Conservation (phyloP, 2,329 filamentous ascomycete species). For the Sarocladium strictum region DNA sequence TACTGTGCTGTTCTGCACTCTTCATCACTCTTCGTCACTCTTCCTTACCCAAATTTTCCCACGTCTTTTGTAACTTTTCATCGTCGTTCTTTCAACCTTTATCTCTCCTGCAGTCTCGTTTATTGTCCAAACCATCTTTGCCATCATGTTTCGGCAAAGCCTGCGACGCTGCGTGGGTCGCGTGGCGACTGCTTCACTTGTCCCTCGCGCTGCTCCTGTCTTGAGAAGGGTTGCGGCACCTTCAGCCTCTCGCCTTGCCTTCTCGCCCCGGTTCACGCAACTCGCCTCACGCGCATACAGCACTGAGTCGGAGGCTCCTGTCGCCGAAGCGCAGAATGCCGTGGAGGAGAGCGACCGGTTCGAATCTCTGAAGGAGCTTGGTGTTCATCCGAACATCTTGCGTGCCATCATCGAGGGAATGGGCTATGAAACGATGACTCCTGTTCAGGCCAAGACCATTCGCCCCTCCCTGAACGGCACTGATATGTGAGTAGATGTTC, state of each 20-base stretch:
- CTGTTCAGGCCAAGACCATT: constrained; percentile 83
- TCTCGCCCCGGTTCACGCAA: constrained; percentile 17
- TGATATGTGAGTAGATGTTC: constrained; percentile 62
- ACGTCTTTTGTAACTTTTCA: not conserved
- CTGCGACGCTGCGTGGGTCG: constrained; percentile 32
- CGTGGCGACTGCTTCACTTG: constrained; percentile 21
- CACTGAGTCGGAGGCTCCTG: constrained; percentile 28
- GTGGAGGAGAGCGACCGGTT: constrained; percentile 33
- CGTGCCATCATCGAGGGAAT: constrained; percentile 64
- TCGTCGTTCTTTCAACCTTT: not conserved
- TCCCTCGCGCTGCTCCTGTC: constrained; percentile 16
- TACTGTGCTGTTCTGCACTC: not conserved
- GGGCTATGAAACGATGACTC: constrained; percentile 80
- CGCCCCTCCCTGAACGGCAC: constrained; percentile 69
- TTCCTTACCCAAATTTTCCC: not conserved
- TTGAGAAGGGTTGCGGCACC: constrained; percentile 14
- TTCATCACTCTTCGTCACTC: not conserved
- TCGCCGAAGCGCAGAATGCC: constrained; percentile 16
- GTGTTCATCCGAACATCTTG: constrained; percentile 61
- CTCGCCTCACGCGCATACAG: constrained; percentile 26
- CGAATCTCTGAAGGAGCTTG: constrained; percentile 34
- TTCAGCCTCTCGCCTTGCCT: constrained; percentile 17
- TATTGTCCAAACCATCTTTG: not conserved
- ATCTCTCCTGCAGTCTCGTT: not conserved
- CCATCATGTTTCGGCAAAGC: constrained; percentile 29